Evolutionary conservation across 768 basidiomycete species (phyloP).

Genomic region (Termitomyces sp.): DNA sequence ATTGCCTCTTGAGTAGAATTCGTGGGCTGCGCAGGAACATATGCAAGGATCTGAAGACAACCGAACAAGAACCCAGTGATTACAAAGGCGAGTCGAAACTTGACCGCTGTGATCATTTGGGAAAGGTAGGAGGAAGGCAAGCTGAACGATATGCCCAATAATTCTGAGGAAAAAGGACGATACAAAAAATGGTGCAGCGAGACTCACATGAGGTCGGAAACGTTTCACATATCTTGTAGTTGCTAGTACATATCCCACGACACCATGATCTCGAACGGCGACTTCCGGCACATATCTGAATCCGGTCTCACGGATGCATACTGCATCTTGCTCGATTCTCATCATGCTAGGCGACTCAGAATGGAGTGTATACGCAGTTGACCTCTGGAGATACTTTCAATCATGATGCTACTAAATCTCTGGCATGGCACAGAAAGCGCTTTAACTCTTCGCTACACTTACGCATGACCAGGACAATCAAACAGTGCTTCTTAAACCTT

Average conservation of each 20-base stretch:
- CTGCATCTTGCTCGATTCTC: no score
- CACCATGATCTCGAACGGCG: neutral
- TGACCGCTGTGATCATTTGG: slow-evolving; percentile 3
- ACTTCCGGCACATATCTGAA: neutral
- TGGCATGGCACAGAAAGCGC: no score
- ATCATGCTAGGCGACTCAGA: no score
- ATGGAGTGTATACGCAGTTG: no score
- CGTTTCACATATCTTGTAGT: slow-evolving; percentile 10
- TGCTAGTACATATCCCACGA: neutral
- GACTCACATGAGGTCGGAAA: slow-evolving; percentile 13
- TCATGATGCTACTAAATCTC: no score
- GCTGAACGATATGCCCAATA: neutral
- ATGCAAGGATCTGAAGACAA: slow-evolving; percentile 31
- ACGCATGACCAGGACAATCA: no score
- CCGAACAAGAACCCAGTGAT: slow-evolving; percentile 16
- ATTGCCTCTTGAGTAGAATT: slow-evolving; percentile 54
- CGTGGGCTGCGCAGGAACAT: slow-evolving; percentile 71
- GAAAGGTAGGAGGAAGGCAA: neutral
- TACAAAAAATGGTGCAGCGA: neutral
- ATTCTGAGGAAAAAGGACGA: neutral
- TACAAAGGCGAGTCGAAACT: neutral
- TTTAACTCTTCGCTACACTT: no score
- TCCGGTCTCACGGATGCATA: no score
- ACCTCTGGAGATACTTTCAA: no score
- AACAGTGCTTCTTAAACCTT: neutral